phyloP scores from a whole-genome alignment of 129 eudicot species.

The Calendula officinalis region DNA sequence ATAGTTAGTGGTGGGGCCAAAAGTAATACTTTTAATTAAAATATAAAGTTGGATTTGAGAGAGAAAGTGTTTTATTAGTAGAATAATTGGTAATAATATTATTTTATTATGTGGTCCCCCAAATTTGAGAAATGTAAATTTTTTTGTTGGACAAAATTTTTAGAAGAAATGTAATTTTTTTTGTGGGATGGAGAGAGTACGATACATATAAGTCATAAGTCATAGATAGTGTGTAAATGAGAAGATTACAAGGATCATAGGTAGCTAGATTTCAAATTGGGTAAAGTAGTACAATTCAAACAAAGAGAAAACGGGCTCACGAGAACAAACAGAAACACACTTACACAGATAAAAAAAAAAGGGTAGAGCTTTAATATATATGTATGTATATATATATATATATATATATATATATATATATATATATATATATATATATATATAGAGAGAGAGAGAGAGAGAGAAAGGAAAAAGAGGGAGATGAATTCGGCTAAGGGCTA shows the following conservation, averaged over 20 bases:
- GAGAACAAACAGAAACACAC: slow-evolving; percentile 30
- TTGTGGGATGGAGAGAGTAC: too few relatives aligned
- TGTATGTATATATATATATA: not conserved
- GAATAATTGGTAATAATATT: too few relatives aligned
- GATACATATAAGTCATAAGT: too few relatives aligned
- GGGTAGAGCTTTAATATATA: slow-evolving; percentile 2
- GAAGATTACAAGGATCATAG: slow-evolving; percentile 28
- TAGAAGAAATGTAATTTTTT: too few relatives aligned
- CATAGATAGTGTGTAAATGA: slow-evolving; percentile 20
- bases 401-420: slow-evolving; percentile 5
- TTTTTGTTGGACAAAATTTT: too few relatives aligned
- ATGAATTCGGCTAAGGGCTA: slow-evolving; percentile 19
- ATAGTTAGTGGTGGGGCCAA: too few relatives aligned
- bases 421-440: not conserved
- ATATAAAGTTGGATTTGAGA: too few relatives aligned
- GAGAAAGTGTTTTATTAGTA: too few relatives aligned
- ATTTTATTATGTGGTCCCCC: too few relatives aligned
- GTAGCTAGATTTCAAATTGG: slow-evolving; percentile 22
- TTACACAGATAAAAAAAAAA: not conserved
- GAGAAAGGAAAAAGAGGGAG: slow-evolving; percentile 2
- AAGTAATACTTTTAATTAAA: too few relatives aligned
- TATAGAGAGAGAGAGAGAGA: slow-evolving; percentile 2
- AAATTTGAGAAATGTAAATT: too few relatives aligned
- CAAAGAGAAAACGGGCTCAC: slow-evolving; percentile 27
- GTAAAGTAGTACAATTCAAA: slow-evolving; percentile 30